phyloP scores from a whole-genome alignment of 768 basidiomycete species.

The Podaxis sp. region DNA sequence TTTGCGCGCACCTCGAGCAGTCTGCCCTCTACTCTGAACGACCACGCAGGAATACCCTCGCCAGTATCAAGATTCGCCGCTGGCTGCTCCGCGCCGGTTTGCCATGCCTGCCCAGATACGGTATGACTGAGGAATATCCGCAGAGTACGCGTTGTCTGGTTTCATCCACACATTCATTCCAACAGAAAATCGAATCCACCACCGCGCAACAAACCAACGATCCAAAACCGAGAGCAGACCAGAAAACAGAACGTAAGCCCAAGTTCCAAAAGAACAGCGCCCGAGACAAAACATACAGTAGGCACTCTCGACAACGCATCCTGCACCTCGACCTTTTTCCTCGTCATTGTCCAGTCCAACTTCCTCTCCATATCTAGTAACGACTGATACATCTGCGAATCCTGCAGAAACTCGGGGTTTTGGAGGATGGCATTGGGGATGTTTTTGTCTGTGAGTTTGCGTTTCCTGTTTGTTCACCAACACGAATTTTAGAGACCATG shows the following conservation, averaged over 20 bases:
- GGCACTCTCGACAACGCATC: slow-evolving; percentile 79
- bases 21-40: slow-evolving; percentile 83
- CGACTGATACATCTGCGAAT: slow-evolving; percentile 85
- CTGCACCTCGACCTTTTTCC: slow-evolving; percentile 89
- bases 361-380: slow-evolving; percentile 87
- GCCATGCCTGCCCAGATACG: slow-evolving; percentile 84
- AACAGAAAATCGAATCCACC: neutral
- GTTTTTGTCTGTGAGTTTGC: slow-evolving; percentile 78
- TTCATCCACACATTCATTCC: neutral
- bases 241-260: neutral
- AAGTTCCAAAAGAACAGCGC: neutral
- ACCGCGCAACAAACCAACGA: too few species aligned
- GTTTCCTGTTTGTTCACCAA: slow-evolving; percentile 44
- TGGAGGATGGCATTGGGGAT: slow-evolving; percentile 77
- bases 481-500: neutral
- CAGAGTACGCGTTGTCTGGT: slow-evolving; percentile 77
- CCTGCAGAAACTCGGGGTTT: slow-evolving; percentile 72
- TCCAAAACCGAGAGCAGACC: neutral
- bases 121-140: slow-evolving; percentile 89
- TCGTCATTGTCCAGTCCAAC: slow-evolving; percentile 92
- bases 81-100: slow-evolving; percentile 51
- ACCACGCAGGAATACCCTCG: slow-evolving; percentile 88
- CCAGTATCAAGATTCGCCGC: slow-evolving; percentile 73
- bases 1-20: slow-evolving; percentile 65
- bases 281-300: slow-evolving; percentile 44